Evolutionary conservation across 371 early-diverging fungal genomes (phyloP).

Genomic region (Mucor plumbeus): DNA sequence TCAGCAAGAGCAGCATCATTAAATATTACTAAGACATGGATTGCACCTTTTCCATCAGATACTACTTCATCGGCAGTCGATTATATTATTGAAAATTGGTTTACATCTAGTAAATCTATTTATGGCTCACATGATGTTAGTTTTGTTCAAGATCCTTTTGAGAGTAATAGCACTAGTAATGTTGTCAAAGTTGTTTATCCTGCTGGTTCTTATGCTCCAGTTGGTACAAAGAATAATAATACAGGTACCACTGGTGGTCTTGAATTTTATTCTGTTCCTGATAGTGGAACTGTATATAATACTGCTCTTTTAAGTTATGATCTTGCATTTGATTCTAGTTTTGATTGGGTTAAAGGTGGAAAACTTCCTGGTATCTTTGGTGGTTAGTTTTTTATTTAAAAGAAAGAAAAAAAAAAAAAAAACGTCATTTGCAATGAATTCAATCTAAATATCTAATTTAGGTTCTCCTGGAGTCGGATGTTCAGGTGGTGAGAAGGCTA

Average conservation of each 20-base stretch:
- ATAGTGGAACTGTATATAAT: constrained; percentile 39
- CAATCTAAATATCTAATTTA: neutral
- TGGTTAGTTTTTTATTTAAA: constrained; percentile 25
- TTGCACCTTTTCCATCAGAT: constrained; percentile 26
- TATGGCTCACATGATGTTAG: constrained; percentile 22
- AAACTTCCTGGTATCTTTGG: constrained; percentile 60
- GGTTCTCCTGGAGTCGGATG: constrained; percentile 43
- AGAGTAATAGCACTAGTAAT: neutral
- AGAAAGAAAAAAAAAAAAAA: no score
- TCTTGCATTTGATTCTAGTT: constrained; percentile 57
- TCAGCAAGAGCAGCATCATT: constrained; percentile 32
- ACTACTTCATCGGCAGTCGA: constrained; percentile 10
- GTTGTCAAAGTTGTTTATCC: constrained; percentile 27
- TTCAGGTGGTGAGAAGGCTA: constrained; percentile 50
- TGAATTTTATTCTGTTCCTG: constrained; percentile 56
- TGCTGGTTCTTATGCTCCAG: constrained; percentile 31
- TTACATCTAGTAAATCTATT: constrained; percentile 6
- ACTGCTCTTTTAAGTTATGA: constrained; percentile 58
- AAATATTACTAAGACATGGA: constrained; percentile 42
- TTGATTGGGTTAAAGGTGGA: constrained; percentile 62
- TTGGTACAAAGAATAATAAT: constrained; percentile 30
- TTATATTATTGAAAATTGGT: constrained; percentile 25
- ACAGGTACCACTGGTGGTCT: constrained; percentile 48
- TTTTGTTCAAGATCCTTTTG: constrained; percentile 21
- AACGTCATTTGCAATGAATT: neutral